These are phyloP conservation scores for Penicillium olsonii DNA, from an alignment of 2,329 filamentous ascomycete genomes.

Conservation along the genomic window DNA sequence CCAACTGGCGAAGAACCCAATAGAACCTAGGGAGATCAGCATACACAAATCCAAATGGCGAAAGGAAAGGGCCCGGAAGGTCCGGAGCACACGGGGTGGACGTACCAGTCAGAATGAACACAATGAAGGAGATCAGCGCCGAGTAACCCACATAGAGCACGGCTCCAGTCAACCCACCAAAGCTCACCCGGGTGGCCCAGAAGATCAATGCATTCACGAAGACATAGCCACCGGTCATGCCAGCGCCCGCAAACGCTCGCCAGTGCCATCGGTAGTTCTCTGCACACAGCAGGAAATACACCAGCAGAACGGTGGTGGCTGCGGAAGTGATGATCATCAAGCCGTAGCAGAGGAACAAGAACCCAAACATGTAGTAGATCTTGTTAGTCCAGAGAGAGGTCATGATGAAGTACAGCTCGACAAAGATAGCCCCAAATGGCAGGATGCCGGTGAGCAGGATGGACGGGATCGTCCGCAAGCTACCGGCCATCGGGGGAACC, in stretches of 20 bases:
- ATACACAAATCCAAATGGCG: conserved; percentile 6
- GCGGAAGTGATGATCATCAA: conserved; percentile 96
- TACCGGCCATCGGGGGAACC: conserved; percentile 80
- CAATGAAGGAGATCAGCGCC: conserved; percentile 81
- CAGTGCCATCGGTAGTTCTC: conserved; percentile 99
- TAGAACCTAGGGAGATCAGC: conserved; percentile 66
- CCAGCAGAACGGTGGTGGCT: conserved; percentile 86
- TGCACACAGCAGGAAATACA: conserved; percentile 92
- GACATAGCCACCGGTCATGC: conserved; percentile 87
- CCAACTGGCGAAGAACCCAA: conserved; percentile 95
- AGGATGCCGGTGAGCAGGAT: conserved; percentile 90
- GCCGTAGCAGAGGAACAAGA: conserved; percentile 95
- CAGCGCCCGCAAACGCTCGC: conserved; percentile 88
- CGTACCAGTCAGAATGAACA: conserved; percentile 92
- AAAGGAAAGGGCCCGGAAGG: not conserved
- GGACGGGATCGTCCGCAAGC: conserved; percentile 82
- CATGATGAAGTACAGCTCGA: conserved; percentile 99
- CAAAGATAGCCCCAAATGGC: conserved; percentile 95
- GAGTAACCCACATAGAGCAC: conserved; percentile 95
- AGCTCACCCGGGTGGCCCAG: conserved; percentile 82
- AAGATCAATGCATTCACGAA: conserved; percentile 90
- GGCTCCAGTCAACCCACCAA: conserved; percentile 80
- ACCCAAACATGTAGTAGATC: conserved; percentile 99
- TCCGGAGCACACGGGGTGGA: conserved; percentile 18
- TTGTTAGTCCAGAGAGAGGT: conserved; percentile 98